Base-by-base conservation (phyloP, 345 rosid species). In the Eucalyptus microcorys region DNA sequence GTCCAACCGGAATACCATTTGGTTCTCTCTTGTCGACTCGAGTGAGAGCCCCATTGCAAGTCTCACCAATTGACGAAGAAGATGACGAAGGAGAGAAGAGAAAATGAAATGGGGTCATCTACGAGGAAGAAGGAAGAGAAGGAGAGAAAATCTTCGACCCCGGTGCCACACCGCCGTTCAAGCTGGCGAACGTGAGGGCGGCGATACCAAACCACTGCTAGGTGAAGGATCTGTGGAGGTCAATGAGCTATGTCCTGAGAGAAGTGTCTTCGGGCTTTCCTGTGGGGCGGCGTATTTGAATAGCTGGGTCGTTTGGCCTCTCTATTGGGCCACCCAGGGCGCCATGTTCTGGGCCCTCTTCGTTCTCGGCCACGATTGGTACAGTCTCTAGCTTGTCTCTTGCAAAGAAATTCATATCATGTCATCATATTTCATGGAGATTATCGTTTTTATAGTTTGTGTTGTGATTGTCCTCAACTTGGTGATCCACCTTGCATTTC, bases 271-370 rank as follows among this genome's bases (percentile, higher is more conserved):
- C 11, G 96, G 96, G 16, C 91, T 96, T 89, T 98, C 99, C 49
- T 94, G 95, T 37, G 96, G 91, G 40, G 98, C 98, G 87, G 93
- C 95, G 61, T 92, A 91, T 71, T 89, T 94, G 85, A 95, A 96
- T 89, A 93, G 89, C 83, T 96, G 97, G 99, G 71, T 92, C 49
- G 95, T 93, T 90, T 94, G 99, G 99, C 99, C 98, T 52, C 95
- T 96, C 37, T 97, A 96, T 86, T 97, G 99, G 99, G 55, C 92
- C 22, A 96, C 94, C 87, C 99, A 97, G 86, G 99, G 98, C 66
- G 96, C 99, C 84, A 97, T 97, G 99, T 97, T 96, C 57, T 97
- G 99, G 99, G 99, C 95, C 87, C 94, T 97, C 89, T 97, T 97
- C 91, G 99, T 97, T 90, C 99, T 97, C 64, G 98, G 99, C 26